Evolutionary conservation across 495 filamentous ascomycete species (phyloP), one percentile per base, ranked within the genome.

Genomic region (Echria macrotheca): DNA sequence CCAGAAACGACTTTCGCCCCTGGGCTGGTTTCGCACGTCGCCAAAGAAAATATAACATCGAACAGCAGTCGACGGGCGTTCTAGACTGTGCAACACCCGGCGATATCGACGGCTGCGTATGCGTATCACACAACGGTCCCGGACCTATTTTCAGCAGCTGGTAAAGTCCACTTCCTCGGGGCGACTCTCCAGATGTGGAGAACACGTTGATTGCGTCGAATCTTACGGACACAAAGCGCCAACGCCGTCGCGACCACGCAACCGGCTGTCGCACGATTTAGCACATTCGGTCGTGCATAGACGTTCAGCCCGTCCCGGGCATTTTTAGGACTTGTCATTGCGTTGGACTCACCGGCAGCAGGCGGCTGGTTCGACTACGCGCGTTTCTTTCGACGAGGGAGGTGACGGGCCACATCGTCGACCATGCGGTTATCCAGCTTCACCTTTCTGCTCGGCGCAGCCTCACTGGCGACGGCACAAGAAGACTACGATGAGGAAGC

Each of bases 361-460:
- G 17, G 5, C 38, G 12, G 36, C 15, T 28, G n/a, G 26, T 15
- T 44, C 42, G 25, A 21, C 15, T 45, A 4, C 23, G 18, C 43
- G 18, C 43, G 3, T 12, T 41, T 24, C 5, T 14, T 35, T 41
- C 38, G 42, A 41, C 25, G 35, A 52, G 25, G 33, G 23, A n/a
- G 15, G 39, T 12, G 23, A 42, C 50, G 35, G 33, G 35, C 14
- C 37, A 10, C 38, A 36, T 10, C 21, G 5, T 25, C 26, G 32
- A 59, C 49, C 5, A 64, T 64, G 61, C 49, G 61, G 45, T 40
- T 56, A 23, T 53, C 48, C 23, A 47, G 59, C 47, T 52, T 66
- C 28, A 56, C 67, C 38, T 53, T 76, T 52, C 49, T 74, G 25
- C 46, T 72, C 46, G 60, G 69, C 59, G 65, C 68, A 25, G 71